Base-by-base conservation (phyloP, 106 monocot species). In the Platanthera guangdongensis region DNA sequence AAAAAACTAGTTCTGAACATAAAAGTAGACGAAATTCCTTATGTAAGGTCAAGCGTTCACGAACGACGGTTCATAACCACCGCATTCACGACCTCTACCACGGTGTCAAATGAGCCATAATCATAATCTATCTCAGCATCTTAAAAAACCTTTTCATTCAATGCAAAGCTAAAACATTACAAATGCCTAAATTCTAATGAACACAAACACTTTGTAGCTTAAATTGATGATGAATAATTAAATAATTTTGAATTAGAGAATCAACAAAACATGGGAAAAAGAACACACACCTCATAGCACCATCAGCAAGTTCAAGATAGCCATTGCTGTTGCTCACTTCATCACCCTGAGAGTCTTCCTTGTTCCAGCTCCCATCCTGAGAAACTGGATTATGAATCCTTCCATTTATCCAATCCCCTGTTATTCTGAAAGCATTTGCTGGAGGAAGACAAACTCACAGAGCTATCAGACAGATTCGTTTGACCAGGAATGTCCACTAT, bases 351-450 rank as follows among this genome's bases (percentile, higher is more conserved):
- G 12, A 30, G 10, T 79, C 74, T 16, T 65, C 82, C 71, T 74
- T 74, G 45, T 57, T 80, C 82, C 76, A 90, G 74, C 83, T 84
- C 68, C 78, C 87, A 25, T 92, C 85, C 47, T 81, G 81, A 72
- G 80, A 82, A 51, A 71, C 57, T 14, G 69, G 30, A 11, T 68
- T 74, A 48, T 65, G 15, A 65, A 11, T 22, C 48, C 70, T 72
- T 72, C 79, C 19, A 54, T 72, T 72, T 72, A 21, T 57, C 48
- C 7, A 50, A 50, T 63, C 64, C 63, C 50, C 1, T 51, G 9
- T 51, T 9, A 7, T 46, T 72, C 50, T 15, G 7, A 46, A 72
- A 51, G 51, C 50, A 50, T 51, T 46, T 72, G 18, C 6, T 51
- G n/a, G 49, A 9, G 46, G 51, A 72, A 72, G 83, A 75, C 3